Evolutionary conservation across 345 rosid genomes (phyloP), one percentile per base, ranked within the genome.

Genomic region (Salix exigua): DNA sequence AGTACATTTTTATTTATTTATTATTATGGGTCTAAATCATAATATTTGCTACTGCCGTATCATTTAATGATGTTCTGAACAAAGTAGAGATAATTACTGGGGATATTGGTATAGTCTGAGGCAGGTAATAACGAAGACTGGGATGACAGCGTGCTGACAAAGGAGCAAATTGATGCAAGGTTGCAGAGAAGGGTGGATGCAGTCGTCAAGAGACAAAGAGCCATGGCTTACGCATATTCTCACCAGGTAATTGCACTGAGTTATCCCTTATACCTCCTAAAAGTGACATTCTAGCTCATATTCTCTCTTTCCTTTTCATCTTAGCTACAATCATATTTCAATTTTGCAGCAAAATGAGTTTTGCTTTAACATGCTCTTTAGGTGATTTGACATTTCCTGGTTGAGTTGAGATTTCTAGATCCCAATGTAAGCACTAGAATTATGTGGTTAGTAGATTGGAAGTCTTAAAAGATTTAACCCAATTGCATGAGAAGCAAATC

Each of bases 191-290:
- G 89, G 86, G 94, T 85, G 48, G 93, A 92, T 77, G 99, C 98
- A 42, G 71, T 83, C 80, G 84, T 91, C 86, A 94, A 92, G 79
- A 84, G 97, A 83, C 97, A 96, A 74, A 88, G 97, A 79, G 88
- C 98, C 48, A 94, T 89, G 95, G 88, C 98, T 8, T 96, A 94
- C 68, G 94, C 99, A 35, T 87, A 91, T 77, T 93, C 98, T 77
- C 87, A 88, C 76, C 97, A 91, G 97, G 99, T 94, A 89, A 37
- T 37, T 74, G 38, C 35, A 13, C 14, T 9, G 26, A 18, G 12
- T 42, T 6, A 55, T 38, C 35, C n/a, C 26, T 26, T 19, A 4
- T 17, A 70, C 53, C 50, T 61, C 40, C 30, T 35, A 26, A 8
- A 31, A 44, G 14, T 38, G 30, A 13, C 7, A 18, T 53, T 31